A percentile compares a stretch with the other conserved stretches of the same genome.
These are phyloP conservation scores for Poa annua DNA, from an alignment of 176 grass and related monocot species.

Conservation along the genomic window DNA sequence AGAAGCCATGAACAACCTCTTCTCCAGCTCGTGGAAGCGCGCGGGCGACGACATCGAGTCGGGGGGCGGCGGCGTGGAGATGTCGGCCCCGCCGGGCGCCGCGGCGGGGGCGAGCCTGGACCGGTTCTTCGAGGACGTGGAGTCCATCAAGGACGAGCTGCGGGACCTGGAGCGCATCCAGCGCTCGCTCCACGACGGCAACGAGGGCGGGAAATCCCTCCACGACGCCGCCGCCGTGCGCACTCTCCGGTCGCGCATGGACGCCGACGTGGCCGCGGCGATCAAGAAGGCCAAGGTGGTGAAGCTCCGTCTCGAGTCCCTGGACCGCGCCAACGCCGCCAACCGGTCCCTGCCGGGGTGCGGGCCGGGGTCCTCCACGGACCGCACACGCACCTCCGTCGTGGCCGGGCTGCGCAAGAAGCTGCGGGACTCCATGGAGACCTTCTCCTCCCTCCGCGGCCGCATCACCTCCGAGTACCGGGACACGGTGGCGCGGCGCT, in stretches of 20 bases:
- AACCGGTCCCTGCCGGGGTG: slow-evolving; percentile 77
- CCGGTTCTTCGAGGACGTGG: slow-evolving; percentile 90
- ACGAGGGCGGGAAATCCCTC: slow-evolving; percentile 75
- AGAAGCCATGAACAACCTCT: slow-evolving; percentile 73
- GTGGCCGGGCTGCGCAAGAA: slow-evolving; percentile 87
- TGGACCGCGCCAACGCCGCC: slow-evolving; percentile 94
- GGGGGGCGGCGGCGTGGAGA: slow-evolving; percentile 61
- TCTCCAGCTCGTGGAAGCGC: slow-evolving; percentile 77
- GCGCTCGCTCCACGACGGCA: slow-evolving; percentile 65
- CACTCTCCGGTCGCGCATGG: slow-evolving; percentile 71
- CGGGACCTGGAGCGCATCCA: slow-evolving; percentile 82
- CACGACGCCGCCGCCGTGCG: slow-evolving; percentile 83
- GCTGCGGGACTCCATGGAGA: slow-evolving; percentile 79
- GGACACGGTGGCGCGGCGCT: slow-evolving; percentile 71
- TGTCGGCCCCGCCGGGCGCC: slow-evolving; percentile 34
- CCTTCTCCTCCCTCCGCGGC: slow-evolving; percentile 67
- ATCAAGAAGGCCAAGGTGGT: slow-evolving; percentile 96
- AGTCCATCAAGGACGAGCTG: slow-evolving; percentile 93
- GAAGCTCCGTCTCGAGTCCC: slow-evolving; percentile 84
- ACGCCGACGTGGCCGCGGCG: slow-evolving; percentile 60
- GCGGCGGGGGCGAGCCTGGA: slow-evolving; percentile 73
- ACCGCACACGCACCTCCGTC: slow-evolving; percentile 85
- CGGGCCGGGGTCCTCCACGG: slow-evolving; percentile 53
- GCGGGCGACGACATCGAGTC: slow-evolving; percentile 53
- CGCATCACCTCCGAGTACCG: slow-evolving; percentile 63